phyloP scores from a whole-genome alignment of 768 basidiomycete genomes.

The Scleroderma bovista region DNA sequence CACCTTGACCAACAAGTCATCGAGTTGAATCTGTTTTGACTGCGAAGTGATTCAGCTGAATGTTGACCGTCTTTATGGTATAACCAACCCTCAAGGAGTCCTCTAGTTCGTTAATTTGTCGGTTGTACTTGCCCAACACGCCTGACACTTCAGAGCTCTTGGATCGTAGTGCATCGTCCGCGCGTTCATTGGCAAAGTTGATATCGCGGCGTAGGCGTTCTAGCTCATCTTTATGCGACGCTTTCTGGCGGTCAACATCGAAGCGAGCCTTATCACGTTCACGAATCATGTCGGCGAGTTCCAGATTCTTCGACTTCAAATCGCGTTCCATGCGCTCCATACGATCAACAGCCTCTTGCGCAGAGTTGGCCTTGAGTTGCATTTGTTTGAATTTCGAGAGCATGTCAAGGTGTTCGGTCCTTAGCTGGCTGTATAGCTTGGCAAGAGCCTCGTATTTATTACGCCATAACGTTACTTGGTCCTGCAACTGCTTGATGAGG shows the following conservation, averaged over 20 bases:
- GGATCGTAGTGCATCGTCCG: conserved; percentile 84
- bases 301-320: conserved; percentile 96
- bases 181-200: conserved; percentile 94
- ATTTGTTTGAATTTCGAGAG: conserved; percentile 94
- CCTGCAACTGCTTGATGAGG: conserved; percentile 90
- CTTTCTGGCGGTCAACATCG: conserved; percentile 90
- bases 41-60: conserved; percentile 29
- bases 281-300: conserved; percentile 97
- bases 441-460: conserved; percentile 99
- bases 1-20: conserved; percentile 81
- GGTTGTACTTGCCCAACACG: conserved; percentile 89
- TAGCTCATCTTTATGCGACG: conserved; percentile 90
- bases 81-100: conserved; percentile 78
- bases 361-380: conserved; percentile 96
- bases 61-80: neutral
- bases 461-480: conserved; percentile 94
- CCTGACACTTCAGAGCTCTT: conserved; percentile 91
- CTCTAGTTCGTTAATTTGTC: conserved; percentile 94
- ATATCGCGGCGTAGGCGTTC: conserved; percentile 91
- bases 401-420: conserved; percentile 96
- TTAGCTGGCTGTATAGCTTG: conserved; percentile 96
- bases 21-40: conserved; percentile 96
- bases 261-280: conserved; percentile 95
- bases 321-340: conserved; percentile 99
- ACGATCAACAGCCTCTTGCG: conserved; percentile 94